These are phyloP conservation scores for Fusarium metavorans DNA, from an alignment of 2,329 filamentous ascomycete species.

Conservation along the genomic window DNA sequence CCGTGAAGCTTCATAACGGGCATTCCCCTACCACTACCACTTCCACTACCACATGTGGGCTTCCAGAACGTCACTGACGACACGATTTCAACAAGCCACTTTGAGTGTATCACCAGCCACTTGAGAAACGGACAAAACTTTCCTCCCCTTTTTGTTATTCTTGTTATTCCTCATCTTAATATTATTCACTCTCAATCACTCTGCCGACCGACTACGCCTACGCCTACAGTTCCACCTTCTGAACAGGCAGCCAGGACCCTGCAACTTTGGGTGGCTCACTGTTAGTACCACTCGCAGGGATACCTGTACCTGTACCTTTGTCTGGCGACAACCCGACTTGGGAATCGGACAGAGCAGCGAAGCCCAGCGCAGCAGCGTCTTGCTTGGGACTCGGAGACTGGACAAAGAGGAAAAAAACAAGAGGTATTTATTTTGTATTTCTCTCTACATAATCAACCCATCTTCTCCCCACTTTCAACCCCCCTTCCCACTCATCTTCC, in stretches of 20 bases:
- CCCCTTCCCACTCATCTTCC: not conserved
- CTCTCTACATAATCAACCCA: not conserved
- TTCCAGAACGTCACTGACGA: conserved; percentile 1
- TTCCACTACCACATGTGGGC: not conserved
- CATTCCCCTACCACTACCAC: not conserved
- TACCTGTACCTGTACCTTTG: conserved; percentile 1
- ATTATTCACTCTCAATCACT: not conserved
- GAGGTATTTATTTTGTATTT: conserved; percentile 8
- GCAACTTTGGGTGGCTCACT: conserved; percentile 10
- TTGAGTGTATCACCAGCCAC: not conserved
- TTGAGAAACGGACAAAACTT: not conserved
- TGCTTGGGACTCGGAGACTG: conserved; percentile 3
- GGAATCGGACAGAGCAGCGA: not conserved
- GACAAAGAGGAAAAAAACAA: not conserved
- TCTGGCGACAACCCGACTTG: conserved; percentile 9
- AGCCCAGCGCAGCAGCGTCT: not conserved
- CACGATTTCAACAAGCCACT: conserved; percentile 1
- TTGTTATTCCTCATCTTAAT: not conserved
- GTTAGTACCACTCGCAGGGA: conserved; percentile 13
- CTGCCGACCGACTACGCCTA: conserved; percentile 11
- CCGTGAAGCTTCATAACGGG: not conserved
- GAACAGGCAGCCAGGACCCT: conserved; percentile 23
- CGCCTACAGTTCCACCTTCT: conserved; percentile 2
- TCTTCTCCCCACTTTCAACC: not conserved
- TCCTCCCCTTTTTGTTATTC: not conserved